Base-by-base conservation (phyloP, 2,329 filamentous ascomycete species). In the Colletotrichum tropicicola region DNA sequence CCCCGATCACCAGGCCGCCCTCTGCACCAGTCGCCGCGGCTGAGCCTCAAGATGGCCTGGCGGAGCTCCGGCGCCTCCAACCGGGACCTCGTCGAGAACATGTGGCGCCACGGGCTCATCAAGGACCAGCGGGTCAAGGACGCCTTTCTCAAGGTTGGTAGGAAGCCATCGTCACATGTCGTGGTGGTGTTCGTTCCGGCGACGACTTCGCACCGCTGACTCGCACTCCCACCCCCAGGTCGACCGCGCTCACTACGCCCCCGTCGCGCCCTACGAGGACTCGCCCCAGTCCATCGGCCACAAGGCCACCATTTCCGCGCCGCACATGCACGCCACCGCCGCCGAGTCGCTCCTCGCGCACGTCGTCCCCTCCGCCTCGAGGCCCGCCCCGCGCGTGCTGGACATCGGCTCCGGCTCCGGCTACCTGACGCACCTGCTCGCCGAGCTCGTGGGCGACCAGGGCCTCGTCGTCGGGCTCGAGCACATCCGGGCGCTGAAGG, bases 381-480 rank as follows among this genome's bases (percentile, higher is more conserved):
- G 72, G 4, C 78, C 77, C 0, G 75, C 78, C 2, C 79, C 83
- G 2, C 79, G 91, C 69, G 82, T 93, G 1, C 83, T 95, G 2
- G 92, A 95, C 71, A 85, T 95, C 64, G 92, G 92, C 2, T 91
- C 87, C 48, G 92, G 92, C 0, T 91, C 87, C 2, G 92, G 92
- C 0, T 98, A 98, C 74, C 82, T 99, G 12, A 97, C 94, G 5
- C 93, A 97, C 71, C 89, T 98, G 0, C 79, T 98, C 7, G 94
- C 94, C 0, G 92, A 95, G 74, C 83, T 97, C 0, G 90, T 91
- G 1, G 88, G 86, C 3, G 75, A 73, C 5, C 68, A 69, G 4
- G 83, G 73, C 4, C 74, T 82, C 0, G 89, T 94, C 0, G 84
- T 94, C 12, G 92, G 92, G 0, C 78, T 95, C 19, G 92, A 95